These are phyloP conservation scores for Fusarium protoensiforme DNA, from an alignment of 2,329 filamentous ascomycete genomes.

Conservation along the genomic window DNA sequence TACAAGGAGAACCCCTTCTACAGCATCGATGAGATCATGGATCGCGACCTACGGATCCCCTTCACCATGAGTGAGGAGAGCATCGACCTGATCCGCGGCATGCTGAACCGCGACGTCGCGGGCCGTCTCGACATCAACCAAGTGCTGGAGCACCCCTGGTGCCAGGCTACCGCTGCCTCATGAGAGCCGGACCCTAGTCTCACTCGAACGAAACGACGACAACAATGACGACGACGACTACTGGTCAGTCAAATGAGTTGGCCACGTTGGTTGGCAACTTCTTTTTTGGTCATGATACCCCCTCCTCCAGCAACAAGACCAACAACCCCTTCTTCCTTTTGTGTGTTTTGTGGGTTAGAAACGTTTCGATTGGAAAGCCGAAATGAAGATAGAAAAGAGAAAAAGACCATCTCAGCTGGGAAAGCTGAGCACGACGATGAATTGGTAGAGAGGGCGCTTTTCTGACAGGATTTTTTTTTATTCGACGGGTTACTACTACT, in stretches of 20 bases:
- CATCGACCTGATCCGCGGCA: slow-evolving; percentile 88
- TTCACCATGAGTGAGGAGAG: slow-evolving; percentile 91
- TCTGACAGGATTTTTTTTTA: slow-evolving; percentile 9
- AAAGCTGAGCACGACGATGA: slow-evolving; percentile 7
- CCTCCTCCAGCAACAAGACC: slow-evolving; percentile 29
- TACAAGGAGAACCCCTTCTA: slow-evolving; percentile 99
- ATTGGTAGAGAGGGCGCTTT: slow-evolving; percentile 4
- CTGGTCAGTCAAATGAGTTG: slow-evolving; percentile 10
- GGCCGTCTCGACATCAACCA: slow-evolving; percentile 86
- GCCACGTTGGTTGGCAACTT: slow-evolving; percentile 16
- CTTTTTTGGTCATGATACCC: slow-evolving; percentile 40
- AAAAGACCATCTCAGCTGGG: slow-evolving; percentile 15
- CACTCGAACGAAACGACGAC: slow-evolving; percentile 6
- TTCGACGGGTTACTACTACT: slow-evolving; percentile 7
- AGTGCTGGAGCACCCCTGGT: slow-evolving; percentile 93
- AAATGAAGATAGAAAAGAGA: slow-evolving; percentile 25
- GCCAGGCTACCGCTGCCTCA: slow-evolving; percentile 34
- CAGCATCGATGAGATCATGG: slow-evolving; percentile 99
- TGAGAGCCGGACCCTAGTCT: slow-evolving; percentile 1
- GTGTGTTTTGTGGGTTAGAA: slow-evolving; percentile 33
- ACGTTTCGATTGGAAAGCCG: slow-evolving; percentile 21
- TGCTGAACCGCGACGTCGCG: slow-evolving; percentile 92
- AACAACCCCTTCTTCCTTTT: slow-evolving; percentile 20
- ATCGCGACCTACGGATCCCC: slow-evolving; percentile 91
- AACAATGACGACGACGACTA: slow-evolving; percentile 15